Evolutionary conservation across 1,139 yeast species (phyloP).

Genomic region (Yarrowia galli): DNA sequence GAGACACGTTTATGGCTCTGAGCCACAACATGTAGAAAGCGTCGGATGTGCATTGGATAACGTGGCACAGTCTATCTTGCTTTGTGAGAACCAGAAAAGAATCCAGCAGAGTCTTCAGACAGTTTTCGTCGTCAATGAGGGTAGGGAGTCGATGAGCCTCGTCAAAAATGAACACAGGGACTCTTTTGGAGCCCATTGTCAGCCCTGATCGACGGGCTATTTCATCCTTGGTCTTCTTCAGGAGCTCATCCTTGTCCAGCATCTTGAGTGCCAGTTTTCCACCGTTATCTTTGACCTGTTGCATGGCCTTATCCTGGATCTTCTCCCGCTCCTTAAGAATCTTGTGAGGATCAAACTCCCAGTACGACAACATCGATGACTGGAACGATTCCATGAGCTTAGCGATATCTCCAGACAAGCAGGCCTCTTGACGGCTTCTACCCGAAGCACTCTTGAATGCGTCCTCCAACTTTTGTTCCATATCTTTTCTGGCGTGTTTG

Average conservation of each 20-base stretch:
- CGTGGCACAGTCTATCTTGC: constrained; percentile 43
- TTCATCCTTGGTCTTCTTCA: constrained; percentile 35
- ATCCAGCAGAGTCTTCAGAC: constrained; percentile 42
- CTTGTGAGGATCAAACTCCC: constrained; percentile 42
- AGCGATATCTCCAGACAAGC: constrained; percentile 42
- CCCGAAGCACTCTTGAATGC: constrained; percentile 37
- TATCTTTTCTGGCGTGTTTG: constrained; percentile 41
- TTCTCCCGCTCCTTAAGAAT: constrained; percentile 37
- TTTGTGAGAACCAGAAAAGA: constrained; percentile 43
- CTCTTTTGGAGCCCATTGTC: constrained; percentile 39
- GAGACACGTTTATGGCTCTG: constrained; percentile 41
- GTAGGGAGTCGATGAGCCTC: constrained; percentile 43
- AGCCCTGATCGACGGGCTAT: constrained; percentile 38
- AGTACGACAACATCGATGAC: constrained; percentile 42
- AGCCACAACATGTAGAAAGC: constrained; percentile 43
- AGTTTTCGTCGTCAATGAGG: constrained; percentile 39
- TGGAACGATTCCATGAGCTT: constrained; percentile 42
- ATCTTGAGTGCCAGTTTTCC: constrained; percentile 38
- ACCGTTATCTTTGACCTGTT: constrained; percentile 16
- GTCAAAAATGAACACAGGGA: constrained; percentile 43
- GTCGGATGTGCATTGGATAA: constrained; percentile 43
- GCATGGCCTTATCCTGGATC: constrained; percentile 36
- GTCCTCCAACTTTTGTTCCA: constrained; percentile 40
- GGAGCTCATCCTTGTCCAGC: constrained; percentile 28
- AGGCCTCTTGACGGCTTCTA: constrained; percentile 30